Evolutionary conservation across 2,329 filamentous ascomycete species (phyloP).

Genomic region (Lasiodiplodia citricola): DNA sequence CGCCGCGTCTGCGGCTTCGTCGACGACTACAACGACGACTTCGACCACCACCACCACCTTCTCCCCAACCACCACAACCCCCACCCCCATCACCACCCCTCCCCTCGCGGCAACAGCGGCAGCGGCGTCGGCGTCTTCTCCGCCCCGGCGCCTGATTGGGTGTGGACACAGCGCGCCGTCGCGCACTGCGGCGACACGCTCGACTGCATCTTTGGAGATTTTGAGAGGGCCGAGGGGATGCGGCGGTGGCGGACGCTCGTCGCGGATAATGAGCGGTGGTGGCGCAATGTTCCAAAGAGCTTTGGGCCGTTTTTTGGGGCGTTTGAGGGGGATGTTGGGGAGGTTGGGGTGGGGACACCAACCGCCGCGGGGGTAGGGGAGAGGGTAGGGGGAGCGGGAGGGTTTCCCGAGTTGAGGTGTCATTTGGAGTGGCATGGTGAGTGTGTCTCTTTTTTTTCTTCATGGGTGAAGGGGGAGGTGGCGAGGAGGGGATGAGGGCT

Average conservation of each 20-base stretch:
- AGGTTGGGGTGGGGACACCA: too few relatives aligned
- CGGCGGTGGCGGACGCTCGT: conserved; percentile 38
- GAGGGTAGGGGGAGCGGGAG: neutral
- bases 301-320: conserved; percentile 38
- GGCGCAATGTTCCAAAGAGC: conserved; percentile 38
- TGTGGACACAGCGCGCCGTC: conserved; percentile 18
- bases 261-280: conserved; percentile 43
- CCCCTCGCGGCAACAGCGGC: too few relatives aligned
- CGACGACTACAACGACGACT: neutral
- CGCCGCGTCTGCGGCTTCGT: conserved; percentile 12
- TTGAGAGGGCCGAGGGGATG: neutral
- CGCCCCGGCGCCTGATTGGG: conserved; percentile 14
- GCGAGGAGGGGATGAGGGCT: too few relatives aligned
- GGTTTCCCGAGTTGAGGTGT: conserved; percentile 42
- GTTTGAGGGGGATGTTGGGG: neutral
- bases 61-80: too few relatives aligned
- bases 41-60: too few relatives aligned
- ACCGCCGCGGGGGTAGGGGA: too few relatives aligned
- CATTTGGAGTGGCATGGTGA: conserved; percentile 41
- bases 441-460: neutral
- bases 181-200: conserved; percentile 21
- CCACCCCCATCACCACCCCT: too few relatives aligned
- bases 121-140: neutral
- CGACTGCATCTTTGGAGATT: neutral
- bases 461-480: too few relatives aligned